Base-by-base conservation (phyloP, 352 stramenopile species). In the Thraustochytrium striatum region DNA sequence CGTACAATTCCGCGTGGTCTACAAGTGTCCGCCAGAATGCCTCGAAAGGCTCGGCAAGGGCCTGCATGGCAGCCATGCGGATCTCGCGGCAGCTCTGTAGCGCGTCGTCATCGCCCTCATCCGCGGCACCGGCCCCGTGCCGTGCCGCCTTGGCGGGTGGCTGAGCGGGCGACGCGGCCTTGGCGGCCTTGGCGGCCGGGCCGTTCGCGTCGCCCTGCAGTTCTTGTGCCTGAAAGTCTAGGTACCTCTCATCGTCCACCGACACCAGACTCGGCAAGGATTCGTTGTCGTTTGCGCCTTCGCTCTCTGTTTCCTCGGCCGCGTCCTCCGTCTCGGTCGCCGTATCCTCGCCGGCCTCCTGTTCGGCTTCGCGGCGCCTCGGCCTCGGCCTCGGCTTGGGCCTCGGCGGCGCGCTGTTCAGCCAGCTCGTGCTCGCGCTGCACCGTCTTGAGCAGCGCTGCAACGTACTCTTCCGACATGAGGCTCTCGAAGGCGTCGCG, bases 391-490 rank as follows among this genome's bases (percentile, higher is more conserved):
- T 72, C 62, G 44, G 33, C 38, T 62, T 57, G 32, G 11, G 39
- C 47, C 19, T 38, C 7, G 0, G 62, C 32, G 8, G 62, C 62
- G 11, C 9, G 32, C 3, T 75, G 33, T 21, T 75, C 52, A 7
- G 32, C 44, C 30, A 30, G 33, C n/a, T 35, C n/a, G 43, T 30
- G 65, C 52, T 3, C 1, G 44, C 47, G 47, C 47, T 38, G 11
- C 16, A 75, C 47, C 1, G 36, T 70, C 8, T 43, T 8, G 5
- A 32, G 9, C 7, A 75, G 39, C 19, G 65, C 30, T 0, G 11
- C 32, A 5, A 75, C 50, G 13, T 75, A 75, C n/a, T 75, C 65
- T 28, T 58, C 43, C 32, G 41, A 39, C 65, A 75, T 75, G 35
- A 75, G 52, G 36, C 32, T 75, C 3, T 35, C 65, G 5, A 75